Conservation (phyloP, 345 rosid genomes). For the Hibiscus mutabilis region DNA sequence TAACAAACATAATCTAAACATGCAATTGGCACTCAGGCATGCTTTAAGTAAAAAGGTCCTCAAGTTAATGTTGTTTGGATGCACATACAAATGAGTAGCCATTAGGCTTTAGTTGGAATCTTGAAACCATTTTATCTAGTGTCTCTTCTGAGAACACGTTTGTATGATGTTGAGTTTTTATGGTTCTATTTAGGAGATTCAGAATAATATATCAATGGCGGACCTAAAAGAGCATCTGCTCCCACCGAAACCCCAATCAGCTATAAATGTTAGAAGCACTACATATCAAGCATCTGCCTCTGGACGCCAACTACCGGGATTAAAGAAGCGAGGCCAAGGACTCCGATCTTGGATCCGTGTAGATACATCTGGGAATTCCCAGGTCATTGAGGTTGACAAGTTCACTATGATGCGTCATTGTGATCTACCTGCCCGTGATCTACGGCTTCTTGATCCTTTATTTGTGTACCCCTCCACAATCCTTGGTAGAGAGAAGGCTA, state of each 20-base stretch:
- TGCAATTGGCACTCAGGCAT: background rate
- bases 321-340: constrained; percentile 87
- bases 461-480: constrained; percentile 97
- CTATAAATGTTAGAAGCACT: constrained; percentile 63
- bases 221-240: constrained; percentile 84
- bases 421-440: constrained; percentile 95
- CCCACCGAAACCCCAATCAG: constrained; percentile 81
- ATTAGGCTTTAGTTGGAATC: background rate
- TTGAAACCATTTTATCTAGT: background rate
- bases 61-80: background rate
- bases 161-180: too few relatives aligned
- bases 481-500: constrained; percentile 97
- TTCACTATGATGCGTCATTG: constrained; percentile 96
- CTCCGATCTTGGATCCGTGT: constrained; percentile 91
- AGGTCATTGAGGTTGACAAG: constrained; percentile 91
- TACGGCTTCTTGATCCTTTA: constrained; percentile 84
- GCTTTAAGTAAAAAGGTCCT: background rate
- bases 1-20: background rate
- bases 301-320: constrained; percentile 65
- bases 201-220: constrained; percentile 42
- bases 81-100: background rate
- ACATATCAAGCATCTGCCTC: constrained; percentile 57
- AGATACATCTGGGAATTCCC: constrained; percentile 73
- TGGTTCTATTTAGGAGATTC: constrained; percentile 9
- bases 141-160: background rate